phyloP scores from a whole-genome alignment of 495 filamentous ascomycete genomes.

The Lasiosphaeris hirsuta region DNA sequence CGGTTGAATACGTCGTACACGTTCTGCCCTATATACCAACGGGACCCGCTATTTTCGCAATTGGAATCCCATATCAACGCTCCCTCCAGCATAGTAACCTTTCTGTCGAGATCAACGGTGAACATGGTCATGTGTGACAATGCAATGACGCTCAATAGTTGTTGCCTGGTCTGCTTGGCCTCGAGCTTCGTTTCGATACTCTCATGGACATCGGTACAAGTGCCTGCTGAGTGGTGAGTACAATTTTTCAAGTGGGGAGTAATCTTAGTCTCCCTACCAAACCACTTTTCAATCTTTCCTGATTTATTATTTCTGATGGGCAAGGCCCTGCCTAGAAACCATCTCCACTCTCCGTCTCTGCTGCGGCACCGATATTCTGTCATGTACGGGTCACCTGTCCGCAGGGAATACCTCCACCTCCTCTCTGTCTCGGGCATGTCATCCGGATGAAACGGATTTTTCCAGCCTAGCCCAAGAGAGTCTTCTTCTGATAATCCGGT shows the following conservation, averaged over 20 bases:
- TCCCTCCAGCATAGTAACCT: constrained; percentile 62
- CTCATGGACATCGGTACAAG: constrained; percentile 67
- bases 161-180: constrained; percentile 56
- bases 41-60: constrained; percentile 22
- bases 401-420: constrained; percentile 55
- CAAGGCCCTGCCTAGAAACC: constrained; percentile 66
- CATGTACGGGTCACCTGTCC: constrained; percentile 61
- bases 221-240: constrained; percentile 24
- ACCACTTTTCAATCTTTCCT: constrained; percentile 67
- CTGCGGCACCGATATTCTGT: constrained; percentile 65
- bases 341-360: constrained; percentile 62
- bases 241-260: not conserved
- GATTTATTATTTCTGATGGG: constrained; percentile 59
- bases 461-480: constrained; percentile 41
- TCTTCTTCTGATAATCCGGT: constrained; percentile 59
- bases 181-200: constrained; percentile 57
- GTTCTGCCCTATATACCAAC: constrained; percentile 51
- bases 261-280: constrained; percentile 41
- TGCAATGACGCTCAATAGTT: constrained; percentile 64
- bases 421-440: constrained; percentile 51
- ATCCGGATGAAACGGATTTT: constrained; percentile 48
- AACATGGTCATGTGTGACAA: constrained; percentile 67
- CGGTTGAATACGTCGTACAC: constrained; percentile 57
- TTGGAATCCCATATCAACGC: constrained; percentile 51
- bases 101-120: constrained; percentile 55